Conservation (phyloP, 768 basidiomycete genomes). For the Pisolithus tinctorius region DNA sequence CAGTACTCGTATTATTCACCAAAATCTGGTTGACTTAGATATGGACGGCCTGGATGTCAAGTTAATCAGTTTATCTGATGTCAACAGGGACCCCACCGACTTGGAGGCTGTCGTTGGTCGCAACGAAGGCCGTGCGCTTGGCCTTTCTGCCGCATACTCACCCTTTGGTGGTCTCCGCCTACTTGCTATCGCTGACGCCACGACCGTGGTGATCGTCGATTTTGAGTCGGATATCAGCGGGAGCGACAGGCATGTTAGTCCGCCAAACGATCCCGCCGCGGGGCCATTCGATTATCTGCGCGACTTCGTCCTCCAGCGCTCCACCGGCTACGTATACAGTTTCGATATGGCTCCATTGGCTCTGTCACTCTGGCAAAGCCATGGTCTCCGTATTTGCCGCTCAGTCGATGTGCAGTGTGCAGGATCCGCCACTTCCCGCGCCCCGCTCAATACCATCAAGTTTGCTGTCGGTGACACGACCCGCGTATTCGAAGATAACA, state of each 20-base stretch:
- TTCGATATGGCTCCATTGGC: conserved; percentile 26
- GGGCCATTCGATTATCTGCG: conserved; percentile 21
- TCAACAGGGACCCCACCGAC: conserved; percentile 17
- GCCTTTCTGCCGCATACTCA: conserved; percentile 22
- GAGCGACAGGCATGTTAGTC: conserved; percentile 27
- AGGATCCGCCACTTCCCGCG: conserved; percentile 8
- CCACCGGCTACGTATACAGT: conserved; percentile 22
- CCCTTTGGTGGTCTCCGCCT: conserved; percentile 16
- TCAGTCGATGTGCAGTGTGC: conserved; percentile 26
- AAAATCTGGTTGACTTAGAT: conserved; percentile 22
- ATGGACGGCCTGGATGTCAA: conserved; percentile 13
- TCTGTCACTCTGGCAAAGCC: conserved; percentile 24
- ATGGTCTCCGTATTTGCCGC: conserved; percentile 27
- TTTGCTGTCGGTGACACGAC: conserved; percentile 6
- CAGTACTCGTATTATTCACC: conserved; percentile 15
- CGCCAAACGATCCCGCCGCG: conserved; percentile 10
- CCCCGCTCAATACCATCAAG: conserved; percentile 14
- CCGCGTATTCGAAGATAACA: conserved; percentile 9
- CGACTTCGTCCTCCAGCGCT: conserved; percentile 24
- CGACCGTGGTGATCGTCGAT: conserved; percentile 21
- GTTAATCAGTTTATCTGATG: conserved; percentile 11
- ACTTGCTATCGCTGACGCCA: conserved; percentile 22
- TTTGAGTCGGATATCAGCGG: conserved; percentile 15
- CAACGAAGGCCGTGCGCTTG: conserved; percentile 28
- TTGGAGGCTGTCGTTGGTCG: conserved; percentile 23